Conservation (phyloP, 306 rosid genomes). For the Pyrus communis region DNA sequence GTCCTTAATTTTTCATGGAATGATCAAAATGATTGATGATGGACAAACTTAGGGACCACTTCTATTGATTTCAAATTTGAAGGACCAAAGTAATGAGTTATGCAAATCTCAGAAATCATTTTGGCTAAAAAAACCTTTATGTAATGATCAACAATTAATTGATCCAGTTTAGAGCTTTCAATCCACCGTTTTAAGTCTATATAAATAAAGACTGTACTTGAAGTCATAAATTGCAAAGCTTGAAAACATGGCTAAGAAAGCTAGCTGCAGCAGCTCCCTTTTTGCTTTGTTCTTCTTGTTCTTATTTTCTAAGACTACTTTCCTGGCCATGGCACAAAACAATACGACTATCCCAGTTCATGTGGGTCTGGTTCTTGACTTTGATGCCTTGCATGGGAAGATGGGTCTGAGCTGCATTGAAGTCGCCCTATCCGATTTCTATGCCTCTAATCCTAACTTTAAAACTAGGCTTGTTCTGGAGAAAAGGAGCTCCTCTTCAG, state of each 20-base stretch:
- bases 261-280: not conserved
- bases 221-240: not conserved
- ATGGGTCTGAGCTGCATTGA: conserved; percentile 29
- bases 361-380: conserved; percentile 25
- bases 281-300: not conserved
- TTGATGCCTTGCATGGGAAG: conserved; percentile 6
- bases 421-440: conserved; percentile 33
- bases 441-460: conserved; percentile 2
- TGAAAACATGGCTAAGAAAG: not conserved
- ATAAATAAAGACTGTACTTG: not conserved
- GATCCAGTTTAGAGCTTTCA: not conserved
- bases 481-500: not conserved
- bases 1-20: too few relatives aligned
- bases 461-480: conserved; percentile 22
- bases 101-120: too few relatives aligned
- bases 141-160: too few relatives aligned
- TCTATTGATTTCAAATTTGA: too few relatives aligned
- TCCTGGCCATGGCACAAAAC: not conserved
- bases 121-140: too few relatives aligned
- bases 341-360: not conserved
- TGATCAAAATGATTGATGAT: too few relatives aligned
- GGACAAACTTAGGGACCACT: too few relatives aligned
- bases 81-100: too few relatives aligned
- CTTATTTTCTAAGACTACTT: not conserved
- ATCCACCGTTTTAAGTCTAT: not conserved